Conservation (phyloP, 495 filamentous ascomycete species). For the Aspergillus nidulans region DNA sequence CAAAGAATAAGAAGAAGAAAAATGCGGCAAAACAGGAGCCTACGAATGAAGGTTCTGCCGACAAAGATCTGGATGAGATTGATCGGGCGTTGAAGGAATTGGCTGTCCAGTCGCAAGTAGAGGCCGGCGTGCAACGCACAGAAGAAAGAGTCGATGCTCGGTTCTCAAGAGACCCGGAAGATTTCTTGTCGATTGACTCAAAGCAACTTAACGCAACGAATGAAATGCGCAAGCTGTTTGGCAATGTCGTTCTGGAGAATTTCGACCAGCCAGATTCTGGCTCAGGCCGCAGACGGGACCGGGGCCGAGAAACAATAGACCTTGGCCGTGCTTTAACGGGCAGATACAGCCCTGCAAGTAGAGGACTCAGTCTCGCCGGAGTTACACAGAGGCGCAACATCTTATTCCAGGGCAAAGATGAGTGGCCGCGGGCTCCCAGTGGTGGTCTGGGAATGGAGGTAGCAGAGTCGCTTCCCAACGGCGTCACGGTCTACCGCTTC, state of each 20-base stretch:
- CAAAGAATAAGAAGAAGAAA: constrained; percentile 47
- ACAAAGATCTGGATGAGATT: constrained; percentile 68
- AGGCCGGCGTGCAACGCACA: constrained; percentile 18
- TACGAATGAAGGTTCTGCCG: constrained; percentile 17
- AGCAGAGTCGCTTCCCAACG: constrained; percentile 52
- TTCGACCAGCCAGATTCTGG: constrained; percentile 52
- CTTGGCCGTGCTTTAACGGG: constrained; percentile 68
- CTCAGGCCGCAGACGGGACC: constrained; percentile 46
- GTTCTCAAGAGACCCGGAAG: constrained; percentile 38
- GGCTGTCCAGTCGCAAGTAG: constrained; percentile 24
- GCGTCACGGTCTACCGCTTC: constrained; percentile 56
- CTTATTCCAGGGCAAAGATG: constrained; percentile 84
- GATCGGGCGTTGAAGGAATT: constrained; percentile 72
- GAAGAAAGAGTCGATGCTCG: constrained; percentile 38
- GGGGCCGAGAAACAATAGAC: constrained; percentile 56
- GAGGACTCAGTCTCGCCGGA: constrained; percentile 61
- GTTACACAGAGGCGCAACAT: constrained; percentile 69
- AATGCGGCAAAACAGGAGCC: constrained; percentile 18
- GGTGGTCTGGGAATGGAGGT: constrained; percentile 83
- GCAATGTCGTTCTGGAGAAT: constrained; percentile 67
- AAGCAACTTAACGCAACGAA: constrained; percentile 79
- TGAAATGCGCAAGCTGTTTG: constrained; percentile 93
- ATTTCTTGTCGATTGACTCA: constrained; percentile 71
- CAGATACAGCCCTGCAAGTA: constrained; percentile 50
- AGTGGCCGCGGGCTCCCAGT: constrained; percentile 78